phyloP scores from a whole-genome alignment of 2,329 filamentous ascomycete genomes.

The Cordyceps sp. region DNA sequence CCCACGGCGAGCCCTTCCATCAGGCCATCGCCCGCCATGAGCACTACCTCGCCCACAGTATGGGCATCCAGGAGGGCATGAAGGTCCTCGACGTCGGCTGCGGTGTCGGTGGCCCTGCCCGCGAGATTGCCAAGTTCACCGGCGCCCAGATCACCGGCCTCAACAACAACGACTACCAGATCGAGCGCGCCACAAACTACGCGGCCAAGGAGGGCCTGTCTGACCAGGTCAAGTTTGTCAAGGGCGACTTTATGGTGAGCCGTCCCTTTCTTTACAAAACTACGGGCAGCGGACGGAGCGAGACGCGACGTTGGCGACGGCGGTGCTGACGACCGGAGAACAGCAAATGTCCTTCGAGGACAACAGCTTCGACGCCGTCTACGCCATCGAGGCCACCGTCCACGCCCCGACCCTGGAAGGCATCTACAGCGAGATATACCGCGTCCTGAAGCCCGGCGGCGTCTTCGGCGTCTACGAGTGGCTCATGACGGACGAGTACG shows the following conservation, averaged over 20 bases:
- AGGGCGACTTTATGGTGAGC: conserved; percentile 85
- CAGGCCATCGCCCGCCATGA: conserved; percentile 93
- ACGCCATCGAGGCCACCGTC: conserved; percentile 93
- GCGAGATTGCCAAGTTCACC: conserved; percentile 92
- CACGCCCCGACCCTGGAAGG: conserved; percentile 83
- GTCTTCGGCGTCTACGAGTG: conserved; percentile 97
- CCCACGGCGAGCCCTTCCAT: conserved; percentile 68
- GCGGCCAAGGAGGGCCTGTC: conserved; percentile 66
- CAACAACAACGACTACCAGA: conserved; percentile 99
- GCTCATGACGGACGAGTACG: conserved; percentile 94
- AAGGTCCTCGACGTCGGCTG: conserved; percentile 91
- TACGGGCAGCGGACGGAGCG: not conserved
- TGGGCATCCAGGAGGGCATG: conserved; percentile 73
- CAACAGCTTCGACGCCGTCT: conserved; percentile 85
- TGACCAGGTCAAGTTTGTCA: conserved; percentile 69
- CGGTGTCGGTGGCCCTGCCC: conserved; percentile 86
- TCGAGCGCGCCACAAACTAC: conserved; percentile 78
- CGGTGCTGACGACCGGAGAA: no score
- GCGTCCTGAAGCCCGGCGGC: conserved; percentile 89
- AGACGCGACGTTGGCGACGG: not conserved
- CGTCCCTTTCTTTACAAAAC: no score
- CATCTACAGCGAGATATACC: conserved; percentile 88
- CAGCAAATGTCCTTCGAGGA: conserved; percentile 78
- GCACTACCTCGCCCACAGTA: conserved; percentile 87
- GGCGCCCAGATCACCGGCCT: conserved; percentile 77